Evolutionary conservation across 1,284 basidiomycete species (phyloP).

Genomic region (Ganoderma lucidum): DNA sequence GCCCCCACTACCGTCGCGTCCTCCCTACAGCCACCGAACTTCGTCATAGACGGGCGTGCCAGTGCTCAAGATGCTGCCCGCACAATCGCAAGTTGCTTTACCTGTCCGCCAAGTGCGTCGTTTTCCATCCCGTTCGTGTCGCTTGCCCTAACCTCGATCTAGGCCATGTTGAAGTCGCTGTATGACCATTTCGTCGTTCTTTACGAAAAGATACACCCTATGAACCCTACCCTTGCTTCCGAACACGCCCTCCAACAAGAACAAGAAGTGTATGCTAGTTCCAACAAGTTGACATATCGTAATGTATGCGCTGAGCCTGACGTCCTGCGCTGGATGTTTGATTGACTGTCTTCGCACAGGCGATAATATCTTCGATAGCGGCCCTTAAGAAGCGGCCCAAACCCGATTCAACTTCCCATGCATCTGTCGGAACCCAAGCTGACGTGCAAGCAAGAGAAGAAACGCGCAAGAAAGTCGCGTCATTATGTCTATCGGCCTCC

Average conservation of each 20-base stretch:
- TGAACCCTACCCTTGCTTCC: slow-evolving; percentile 65
- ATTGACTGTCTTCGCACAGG: slow-evolving; percentile 49
- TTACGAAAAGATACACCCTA: slow-evolving; percentile 60
- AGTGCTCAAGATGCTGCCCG: slow-evolving; percentile 68
- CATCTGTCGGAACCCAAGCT: slow-evolving; percentile 84
- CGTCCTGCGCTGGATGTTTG: neutral
- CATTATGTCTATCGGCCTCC: slow-evolving; percentile 62
- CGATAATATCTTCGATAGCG: slow-evolving; percentile 76
- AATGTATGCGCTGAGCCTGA: slow-evolving; percentile 56
- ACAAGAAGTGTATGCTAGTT: slow-evolving; percentile 74
- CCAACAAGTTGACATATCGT: slow-evolving; percentile 80
- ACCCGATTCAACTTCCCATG: slow-evolving; percentile 69
- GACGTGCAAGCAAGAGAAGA: slow-evolving; percentile 68
- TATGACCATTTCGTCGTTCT: slow-evolving; percentile 75
- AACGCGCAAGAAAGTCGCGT: slow-evolving; percentile 62
- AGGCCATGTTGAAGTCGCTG: slow-evolving; percentile 77
- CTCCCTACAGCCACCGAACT: neutral
- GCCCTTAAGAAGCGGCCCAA: slow-evolving; percentile 74
- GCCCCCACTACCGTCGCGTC: neutral
- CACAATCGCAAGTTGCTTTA: slow-evolving; percentile 69
- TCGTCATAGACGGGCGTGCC: slow-evolving; percentile 63
- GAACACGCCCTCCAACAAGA: slow-evolving; percentile 84
- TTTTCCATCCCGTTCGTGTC: slow-evolving; percentile 4
- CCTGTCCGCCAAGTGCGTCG: slow-evolving; percentile 71
- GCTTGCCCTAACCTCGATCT: slow-evolving; percentile 13